Base-by-base conservation (phyloP, 768 basidiomycete species). In the Hysterangium stoloniferum region DNA sequence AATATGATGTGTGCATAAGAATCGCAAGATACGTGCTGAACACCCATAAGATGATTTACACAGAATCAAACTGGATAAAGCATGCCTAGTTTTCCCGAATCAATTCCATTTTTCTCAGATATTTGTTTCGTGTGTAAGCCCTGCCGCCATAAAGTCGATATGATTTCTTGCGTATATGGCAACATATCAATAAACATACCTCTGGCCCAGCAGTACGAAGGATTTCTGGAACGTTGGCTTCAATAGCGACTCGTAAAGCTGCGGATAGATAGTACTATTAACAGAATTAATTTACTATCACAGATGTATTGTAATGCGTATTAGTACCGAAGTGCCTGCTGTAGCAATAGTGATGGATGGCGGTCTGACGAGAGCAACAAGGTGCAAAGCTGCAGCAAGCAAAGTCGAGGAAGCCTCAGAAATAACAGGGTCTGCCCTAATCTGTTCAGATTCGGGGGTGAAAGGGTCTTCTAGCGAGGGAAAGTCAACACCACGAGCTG, bases 401-500 rank as follows among this genome's bases (percentile, higher is more conserved):
- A 62, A 54, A 19, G 71, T 73, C 50, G 75, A 76, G 32, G 80
- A 77, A 6, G 85, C 83, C 28, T 71, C 68, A 6, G 74, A 68
- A 4, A 82, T 82, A 11, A 65, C 69, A 5, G 84, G 82, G 56
- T 84, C 53, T 15, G 33, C 52, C 19, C 67, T 59, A 40, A 66
- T 62, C 1, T 57, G 59, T 45, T 69, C 68, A 25, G 61, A 60
- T 4, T 59, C 50, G 8, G 58, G 59, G 20, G 55, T 53, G 49
- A 59, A 62, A 12, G 64, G 59, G 2, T 57, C 58, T 37, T 67
- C 42, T 19, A 68, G 60, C 45, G 54, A 47, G 5, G 68, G 66
- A 29, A 67, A 45, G 5, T 35, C 44, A 9, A 58, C 44, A 3
- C 56, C 50, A 17, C 54, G 55, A 13, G 43, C 46, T 2, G 40